Conservation (phyloP, 1,284 basidiomycete genomes). For the Rhodotorula sp. region DNA sequence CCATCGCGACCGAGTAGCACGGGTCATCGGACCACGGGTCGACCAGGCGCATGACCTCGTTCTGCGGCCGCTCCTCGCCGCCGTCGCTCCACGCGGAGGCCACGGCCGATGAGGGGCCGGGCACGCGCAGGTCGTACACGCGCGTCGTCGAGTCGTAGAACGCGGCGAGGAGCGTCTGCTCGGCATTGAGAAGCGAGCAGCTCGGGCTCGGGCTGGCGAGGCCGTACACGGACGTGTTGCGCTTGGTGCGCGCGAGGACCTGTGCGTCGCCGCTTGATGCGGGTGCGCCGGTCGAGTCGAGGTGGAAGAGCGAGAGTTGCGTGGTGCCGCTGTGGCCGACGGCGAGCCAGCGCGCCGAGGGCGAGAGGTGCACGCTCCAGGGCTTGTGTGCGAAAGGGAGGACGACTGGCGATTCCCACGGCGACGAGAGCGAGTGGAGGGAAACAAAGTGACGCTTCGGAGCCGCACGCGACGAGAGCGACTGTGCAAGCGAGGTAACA, state of each 20-base stretch:
- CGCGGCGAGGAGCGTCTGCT: slow-evolving; percentile 23
- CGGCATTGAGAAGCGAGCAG: slow-evolving; percentile 12
- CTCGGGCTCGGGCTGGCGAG: slow-evolving; percentile 9
- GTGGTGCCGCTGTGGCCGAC: slow-evolving; percentile 22
- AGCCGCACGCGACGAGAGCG: slow-evolving; percentile 16
- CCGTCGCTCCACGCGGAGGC: not conserved
- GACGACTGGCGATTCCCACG: not conserved
- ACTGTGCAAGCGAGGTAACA: not conserved
- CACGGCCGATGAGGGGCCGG: not conserved
- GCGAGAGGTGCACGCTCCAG: slow-evolving; percentile 25
- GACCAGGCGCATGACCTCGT: slow-evolving; percentile 13
- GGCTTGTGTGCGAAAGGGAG: slow-evolving; percentile 22
- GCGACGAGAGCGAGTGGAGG: slow-evolving; percentile 21
- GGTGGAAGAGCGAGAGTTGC: slow-evolving; percentile 13
- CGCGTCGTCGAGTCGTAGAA: slow-evolving; percentile 30
- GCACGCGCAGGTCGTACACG: slow-evolving; percentile 30
- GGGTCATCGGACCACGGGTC: slow-evolving; percentile 39
- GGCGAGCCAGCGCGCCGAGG: slow-evolving; percentile 10
- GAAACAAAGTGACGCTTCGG: slow-evolving; percentile 17
- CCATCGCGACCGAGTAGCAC: slow-evolving; percentile 16
- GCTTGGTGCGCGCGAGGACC: slow-evolving; percentile 4
- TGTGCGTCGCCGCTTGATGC: not conserved
- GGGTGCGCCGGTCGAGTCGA: slow-evolving; percentile 17
- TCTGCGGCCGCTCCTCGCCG: not conserved
- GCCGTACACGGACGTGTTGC: slow-evolving; percentile 29